Evolutionary conservation across 192 early-diverging fungal species (phyloP).

Genomic region (Backusella tarrabulga): DNA sequence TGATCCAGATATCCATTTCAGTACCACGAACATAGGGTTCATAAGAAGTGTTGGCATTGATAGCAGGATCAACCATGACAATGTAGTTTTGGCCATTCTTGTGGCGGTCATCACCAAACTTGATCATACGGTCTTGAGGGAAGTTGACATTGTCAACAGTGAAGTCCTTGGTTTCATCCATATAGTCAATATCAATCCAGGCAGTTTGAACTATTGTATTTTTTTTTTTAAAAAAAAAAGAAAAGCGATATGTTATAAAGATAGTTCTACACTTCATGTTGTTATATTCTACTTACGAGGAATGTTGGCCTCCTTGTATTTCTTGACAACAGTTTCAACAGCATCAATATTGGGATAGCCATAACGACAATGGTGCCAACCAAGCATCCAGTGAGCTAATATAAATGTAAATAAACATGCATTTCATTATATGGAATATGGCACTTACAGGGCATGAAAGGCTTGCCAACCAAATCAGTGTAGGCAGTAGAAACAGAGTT

Average conservation of each 20-base stretch:
- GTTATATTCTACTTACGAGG: slow-evolving; percentile 43
- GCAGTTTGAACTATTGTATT: slow-evolving; percentile 4
- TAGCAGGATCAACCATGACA: slow-evolving; percentile 67
- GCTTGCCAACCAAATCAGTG: slow-evolving; percentile 62
- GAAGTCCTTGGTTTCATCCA: slow-evolving; percentile 62
- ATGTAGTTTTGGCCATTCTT: slow-evolving; percentile 52
- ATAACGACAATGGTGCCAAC: slow-evolving; percentile 34
- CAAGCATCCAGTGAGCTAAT: slow-evolving; percentile 36
- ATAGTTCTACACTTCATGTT: neutral
- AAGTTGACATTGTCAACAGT: slow-evolving; percentile 56
- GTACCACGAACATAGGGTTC: slow-evolving; percentile 50
- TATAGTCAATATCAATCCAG: slow-evolving; percentile 76
- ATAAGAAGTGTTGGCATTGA: slow-evolving; percentile 48
- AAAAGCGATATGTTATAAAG: neutral
- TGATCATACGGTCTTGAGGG: slow-evolving; percentile 47
- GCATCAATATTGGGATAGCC: slow-evolving; percentile 57
- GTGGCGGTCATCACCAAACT: slow-evolving; percentile 47
- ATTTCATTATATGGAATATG: neutral
- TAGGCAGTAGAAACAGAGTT: slow-evolving; percentile 50
- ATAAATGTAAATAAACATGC: neutral
- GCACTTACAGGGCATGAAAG: slow-evolving; percentile 49
- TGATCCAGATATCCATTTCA: slow-evolving; percentile 55
- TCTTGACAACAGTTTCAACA: slow-evolving; percentile 52
- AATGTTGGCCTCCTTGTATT: slow-evolving; percentile 53
- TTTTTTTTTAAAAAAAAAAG: neutral